Evolutionary conservation across 73 alveolate species (phyloP).

Genomic region (Paramecium pentaurelia): DNA sequence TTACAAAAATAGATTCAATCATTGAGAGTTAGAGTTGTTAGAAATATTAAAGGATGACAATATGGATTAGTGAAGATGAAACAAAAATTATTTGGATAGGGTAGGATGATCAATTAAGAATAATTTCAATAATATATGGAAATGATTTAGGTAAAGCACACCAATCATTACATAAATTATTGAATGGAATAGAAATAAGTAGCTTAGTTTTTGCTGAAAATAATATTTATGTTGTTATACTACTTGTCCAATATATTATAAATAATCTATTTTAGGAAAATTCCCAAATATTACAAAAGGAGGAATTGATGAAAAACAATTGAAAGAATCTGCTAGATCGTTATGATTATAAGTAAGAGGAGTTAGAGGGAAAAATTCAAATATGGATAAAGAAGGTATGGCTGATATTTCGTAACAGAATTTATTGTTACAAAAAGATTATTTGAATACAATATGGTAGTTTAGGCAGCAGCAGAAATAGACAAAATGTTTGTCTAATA

Average conservation of each 20-base stretch:
- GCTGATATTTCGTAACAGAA: background rate
- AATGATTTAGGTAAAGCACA: background rate
- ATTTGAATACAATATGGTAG: background rate
- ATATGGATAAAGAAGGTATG: background rate
- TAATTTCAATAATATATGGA: background rate
- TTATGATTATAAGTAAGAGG: background rate
- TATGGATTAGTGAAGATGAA: background rate
- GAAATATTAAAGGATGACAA: background rate
- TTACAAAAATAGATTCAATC: background rate
- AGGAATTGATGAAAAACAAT: background rate
- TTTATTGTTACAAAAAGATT: background rate
- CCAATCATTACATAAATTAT: background rate
- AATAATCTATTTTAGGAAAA: background rate
- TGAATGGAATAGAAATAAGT: background rate
- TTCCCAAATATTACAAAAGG: background rate
- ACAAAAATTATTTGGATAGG: constrained; percentile 2
- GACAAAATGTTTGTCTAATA: background rate
- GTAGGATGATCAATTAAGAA: background rate
- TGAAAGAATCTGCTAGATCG: background rate
- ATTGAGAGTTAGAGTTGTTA: background rate
- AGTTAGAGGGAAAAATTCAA: background rate
- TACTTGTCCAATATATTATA: background rate
- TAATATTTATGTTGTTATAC: background rate
- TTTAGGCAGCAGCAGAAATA: background rate
- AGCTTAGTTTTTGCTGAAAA: background rate